Percentiles rank a stretch among this genome's conserved stretches.
phyloP scores from a whole-genome alignment of 768 basidiomycete species.

The Gelatoporia subvermispora region DNA sequence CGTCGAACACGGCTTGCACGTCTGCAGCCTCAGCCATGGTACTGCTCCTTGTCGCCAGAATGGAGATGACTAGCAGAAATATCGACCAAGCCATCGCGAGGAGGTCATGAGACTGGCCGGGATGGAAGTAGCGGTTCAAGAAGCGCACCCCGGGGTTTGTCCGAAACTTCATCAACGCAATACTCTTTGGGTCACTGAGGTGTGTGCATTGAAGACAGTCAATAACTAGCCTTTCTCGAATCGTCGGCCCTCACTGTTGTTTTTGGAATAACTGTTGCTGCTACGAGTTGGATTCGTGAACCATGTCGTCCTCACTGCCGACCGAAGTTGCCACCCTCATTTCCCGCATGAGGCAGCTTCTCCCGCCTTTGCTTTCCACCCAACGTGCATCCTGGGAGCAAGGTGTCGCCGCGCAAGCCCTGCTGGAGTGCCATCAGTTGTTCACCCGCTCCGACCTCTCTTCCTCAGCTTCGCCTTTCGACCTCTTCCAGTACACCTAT shows the following conservation, averaged over 20 bases:
- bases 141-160: too few species aligned
- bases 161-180: too few species aligned
- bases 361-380: slow-evolving; percentile 11
- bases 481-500: slow-evolving; percentile 11
- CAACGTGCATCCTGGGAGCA: slow-evolving; percentile 22
- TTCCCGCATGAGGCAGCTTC: slow-evolving; percentile 1
- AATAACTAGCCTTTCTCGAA: too few species aligned
- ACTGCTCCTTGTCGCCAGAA: not conserved
- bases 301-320: too few species aligned
- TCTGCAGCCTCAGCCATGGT: not conserved
- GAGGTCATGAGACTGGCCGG: not conserved
- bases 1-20: slow-evolving; percentile 1
- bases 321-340: not conserved
- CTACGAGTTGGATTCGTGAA: too few species aligned
- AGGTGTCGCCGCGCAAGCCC: slow-evolving; percentile 16
- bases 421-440: slow-evolving; percentile 12
- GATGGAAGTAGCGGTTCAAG: too few species aligned
- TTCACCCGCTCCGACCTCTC: not conserved
- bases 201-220: too few species aligned
- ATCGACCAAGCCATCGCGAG: not conserved
- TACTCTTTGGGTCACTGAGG: too few species aligned
- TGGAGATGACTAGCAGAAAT: not conserved
- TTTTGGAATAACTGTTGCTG: too few species aligned
- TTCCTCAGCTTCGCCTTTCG: not conserved
- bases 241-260: too few species aligned